Evolutionary conservation across 305 asterid species (phyloP).

Genomic region (Plantago coronopus): DNA sequence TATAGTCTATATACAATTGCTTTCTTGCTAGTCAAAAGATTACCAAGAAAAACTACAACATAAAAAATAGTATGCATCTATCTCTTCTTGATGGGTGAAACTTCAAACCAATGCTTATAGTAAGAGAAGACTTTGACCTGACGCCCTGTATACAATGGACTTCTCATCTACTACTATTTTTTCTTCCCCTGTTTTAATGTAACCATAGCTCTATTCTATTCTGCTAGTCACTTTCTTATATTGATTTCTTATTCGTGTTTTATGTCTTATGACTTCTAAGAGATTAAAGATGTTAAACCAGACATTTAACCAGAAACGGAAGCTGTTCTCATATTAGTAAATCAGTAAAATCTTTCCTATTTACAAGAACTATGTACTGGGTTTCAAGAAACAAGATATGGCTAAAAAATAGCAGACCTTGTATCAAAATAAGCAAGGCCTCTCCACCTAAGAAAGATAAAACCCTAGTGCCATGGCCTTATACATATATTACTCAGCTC

Average conservation of each 20-base stretch:
- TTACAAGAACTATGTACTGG: slow-evolving; percentile 16
- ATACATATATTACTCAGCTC: slow-evolving; percentile 24
- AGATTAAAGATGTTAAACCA: background rate
- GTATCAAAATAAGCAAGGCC: background rate
- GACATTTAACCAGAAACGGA: background rate
- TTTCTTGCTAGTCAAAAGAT: slow-evolving; percentile 3
- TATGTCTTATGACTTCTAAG: too few species aligned
- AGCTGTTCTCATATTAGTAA: background rate
- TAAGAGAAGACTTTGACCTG: too few species aligned
- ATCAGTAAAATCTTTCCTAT: slow-evolving; percentile 6
- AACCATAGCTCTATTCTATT: too few species aligned
- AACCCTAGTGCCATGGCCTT: background rate
- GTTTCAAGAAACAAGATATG: slow-evolving; percentile 3
- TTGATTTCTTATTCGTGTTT: too few species aligned
- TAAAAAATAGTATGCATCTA: background rate
- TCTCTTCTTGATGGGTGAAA: too few species aligned
- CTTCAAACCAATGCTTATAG: too few species aligned
- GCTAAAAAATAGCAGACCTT: slow-evolving; percentile 6
- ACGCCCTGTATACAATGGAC: too few species aligned
- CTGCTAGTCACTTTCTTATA: too few species aligned
- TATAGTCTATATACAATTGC: background rate
- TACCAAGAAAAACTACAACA: background rate
- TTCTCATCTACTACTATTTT: too few species aligned
- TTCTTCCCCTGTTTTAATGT: too few species aligned
- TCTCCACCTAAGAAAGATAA: background rate